Base-by-base conservation (phyloP, 140 eudicot species). In the Cichorium intybus region DNA sequence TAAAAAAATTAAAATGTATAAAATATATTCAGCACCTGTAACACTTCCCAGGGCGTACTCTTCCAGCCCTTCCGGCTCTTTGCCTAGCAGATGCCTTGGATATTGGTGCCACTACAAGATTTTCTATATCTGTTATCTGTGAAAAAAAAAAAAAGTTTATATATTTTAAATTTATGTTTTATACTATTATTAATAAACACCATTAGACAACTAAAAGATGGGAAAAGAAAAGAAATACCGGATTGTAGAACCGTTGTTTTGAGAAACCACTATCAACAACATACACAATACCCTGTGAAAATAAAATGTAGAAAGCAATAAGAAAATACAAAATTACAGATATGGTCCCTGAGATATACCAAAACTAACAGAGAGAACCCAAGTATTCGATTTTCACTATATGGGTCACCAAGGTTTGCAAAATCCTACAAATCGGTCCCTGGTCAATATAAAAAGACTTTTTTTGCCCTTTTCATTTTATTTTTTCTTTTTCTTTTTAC, bases 11-110 rank as follows among this genome's bases (percentile, higher is more conserved):
- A 29, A 10, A 74, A 46, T n/a, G n/a, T 21, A 8, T 10, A 39
- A 5, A 11, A 48, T 17, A 56, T 34, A 16, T 55, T 54, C 9
- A 26, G 75, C 52, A 94, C 99, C 99, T 94, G 79, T 79, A 94
- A 74, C 97, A 94, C 81, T 94, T 94, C 62, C 99, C 99, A 3
- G 97, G 97, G 0, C 97, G 85, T 47, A 94, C 76, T 74, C 99
- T 76, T 73, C 99, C 97, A 45, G 97, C 97, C 69, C 99, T 80
- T 55, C 99, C 97, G 39, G 99, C 88, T 61, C 99, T 81, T 72
- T 94, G 99, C 53, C 95, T 79, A 56, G 99, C 99, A 71, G 99
- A 94, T 50, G 99, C 99, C 72, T 82, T 89, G 7, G 97, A 89
- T 79, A 94, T 89, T 16, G 99, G 97, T 46, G 99, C 86, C 79